Base-by-base conservation (phyloP, 306 rosid genomes). In the Heteromeles arbutifolia region DNA sequence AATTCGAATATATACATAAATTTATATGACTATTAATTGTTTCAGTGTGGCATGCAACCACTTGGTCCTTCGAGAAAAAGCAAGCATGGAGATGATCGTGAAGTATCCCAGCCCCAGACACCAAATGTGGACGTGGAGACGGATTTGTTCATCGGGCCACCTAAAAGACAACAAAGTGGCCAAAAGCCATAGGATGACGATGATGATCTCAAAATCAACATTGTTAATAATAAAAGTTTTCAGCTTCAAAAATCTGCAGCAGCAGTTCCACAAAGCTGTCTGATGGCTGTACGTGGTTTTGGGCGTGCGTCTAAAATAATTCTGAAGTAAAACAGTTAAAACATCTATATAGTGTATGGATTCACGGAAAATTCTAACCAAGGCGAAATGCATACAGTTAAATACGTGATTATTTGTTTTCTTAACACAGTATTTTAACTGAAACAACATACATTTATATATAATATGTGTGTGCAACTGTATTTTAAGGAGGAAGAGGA, bases 101-200 rank as follows among this genome's bases (percentile, higher is more conserved):
- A 3, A 0, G 69, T 24, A 41, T 3, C 18, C 26, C 69, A 25
- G 69, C 50, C 44, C 44, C 57, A 19, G 59, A 28, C 39, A 25
- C 41, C 45, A 11, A 79, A 54, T 29, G 58, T 70, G 70, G 92
- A 90, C 26, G 96, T 92, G 82, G 99, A 90, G 79, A 90, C 96
- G 8, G 91, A 89, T 15, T 83, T 92, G 81, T 86, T 86, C 88
- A 90, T 92, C 71, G 92, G 97, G 45, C 88, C 83, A 59, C 93
- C 97, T 0, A 67, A 77, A 78, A 80, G 84, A 56, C 48, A 9
- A 70, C 66, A 81, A 71, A 67, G 18, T 32, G 26, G 13, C 17
- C 45, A 65, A 31, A 57, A 32, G 11, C 45, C 14, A 19, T 64
- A 64, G 69, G 25, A 64, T 61, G 65, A 26, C 8, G 50, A 44